Conservation (phyloP, 73 alveolate genomes). For the Uronychia binucleata region DNA sequence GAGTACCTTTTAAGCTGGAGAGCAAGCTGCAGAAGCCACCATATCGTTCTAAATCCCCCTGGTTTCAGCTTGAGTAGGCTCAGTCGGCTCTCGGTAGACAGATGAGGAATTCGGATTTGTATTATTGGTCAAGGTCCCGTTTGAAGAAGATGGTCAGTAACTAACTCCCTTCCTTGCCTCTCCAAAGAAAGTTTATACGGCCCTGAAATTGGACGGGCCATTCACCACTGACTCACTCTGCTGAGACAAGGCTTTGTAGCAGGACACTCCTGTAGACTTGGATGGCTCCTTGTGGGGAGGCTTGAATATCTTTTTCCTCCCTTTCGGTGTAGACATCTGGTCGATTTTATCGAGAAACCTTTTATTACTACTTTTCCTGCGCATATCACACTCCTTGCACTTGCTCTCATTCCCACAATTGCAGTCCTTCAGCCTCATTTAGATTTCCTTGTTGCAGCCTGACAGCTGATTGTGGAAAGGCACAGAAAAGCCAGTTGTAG, state of each 20-base stretch:
- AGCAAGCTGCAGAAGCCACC: no score
- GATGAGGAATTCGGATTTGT: no score
- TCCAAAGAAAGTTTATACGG: neutral
- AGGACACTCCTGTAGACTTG: neutral
- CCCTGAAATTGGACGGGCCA: neutral
- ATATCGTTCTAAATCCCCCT: no score
- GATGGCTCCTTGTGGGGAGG: neutral
- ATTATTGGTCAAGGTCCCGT: neutral
- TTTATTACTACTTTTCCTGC: neutral
- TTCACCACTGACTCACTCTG: neutral
- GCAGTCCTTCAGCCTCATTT: neutral
- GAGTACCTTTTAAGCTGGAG: no score
- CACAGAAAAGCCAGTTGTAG: neutral
- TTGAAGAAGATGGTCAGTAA: neutral
- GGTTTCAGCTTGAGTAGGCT: no score
- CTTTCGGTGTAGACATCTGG: neutral
- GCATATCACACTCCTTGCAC: neutral
- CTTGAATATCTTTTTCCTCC: neutral
- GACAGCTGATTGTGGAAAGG: neutral
- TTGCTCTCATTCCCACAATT: neutral
- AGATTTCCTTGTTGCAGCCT: neutral
- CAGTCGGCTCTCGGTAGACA: no score
- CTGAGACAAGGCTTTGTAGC: neutral
- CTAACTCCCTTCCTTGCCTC: neutral
- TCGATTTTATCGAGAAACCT: neutral